Evolutionary conservation across 2,329 filamentous ascomycete species (phyloP).

Genomic region (Phialophora expanda): DNA sequence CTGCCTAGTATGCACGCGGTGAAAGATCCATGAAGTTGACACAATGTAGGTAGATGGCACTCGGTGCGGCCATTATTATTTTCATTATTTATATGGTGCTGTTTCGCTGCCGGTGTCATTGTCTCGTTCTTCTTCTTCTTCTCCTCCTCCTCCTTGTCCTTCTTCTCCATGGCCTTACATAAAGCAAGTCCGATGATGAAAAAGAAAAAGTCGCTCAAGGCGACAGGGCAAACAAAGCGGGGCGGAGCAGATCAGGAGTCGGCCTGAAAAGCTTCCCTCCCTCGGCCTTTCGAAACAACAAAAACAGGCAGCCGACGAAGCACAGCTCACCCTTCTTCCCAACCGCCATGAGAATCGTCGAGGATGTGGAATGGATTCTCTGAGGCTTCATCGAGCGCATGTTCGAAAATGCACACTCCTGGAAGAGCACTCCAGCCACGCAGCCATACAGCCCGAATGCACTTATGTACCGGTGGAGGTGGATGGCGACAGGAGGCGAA

Average conservation of each 20-base stretch:
- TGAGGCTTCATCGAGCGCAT: not conserved
- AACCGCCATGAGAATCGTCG: not conserved
- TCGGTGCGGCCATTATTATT: too few species aligned
- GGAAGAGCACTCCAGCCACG: not conserved
- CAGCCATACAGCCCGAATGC: not conserved
- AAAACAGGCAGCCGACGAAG: not conserved
- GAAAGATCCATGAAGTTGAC: too few species aligned
- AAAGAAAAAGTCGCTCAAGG: constrained; percentile 20
- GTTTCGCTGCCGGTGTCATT: too few species aligned
- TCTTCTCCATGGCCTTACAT: constrained; percentile 26
- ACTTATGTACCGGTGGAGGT: not conserved
- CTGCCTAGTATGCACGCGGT: too few species aligned
- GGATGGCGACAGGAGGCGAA: too few species aligned
- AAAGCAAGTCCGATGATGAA: constrained; percentile 28
- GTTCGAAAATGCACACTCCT: not conserved
- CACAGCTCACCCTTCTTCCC: not conserved
- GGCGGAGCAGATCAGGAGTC: constrained; percentile 21
- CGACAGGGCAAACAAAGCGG: not conserved
- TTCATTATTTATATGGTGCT: too few species aligned
- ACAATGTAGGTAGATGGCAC: too few species aligned
- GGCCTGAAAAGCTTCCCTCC: constrained; percentile 8
- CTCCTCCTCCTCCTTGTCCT: not conserved
- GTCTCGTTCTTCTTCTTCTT: too few species aligned
- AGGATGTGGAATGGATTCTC: not conserved
- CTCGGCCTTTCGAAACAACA: not conserved